Conservation (phyloP, 306 rosid species). For the Trifolium pratense region DNA sequence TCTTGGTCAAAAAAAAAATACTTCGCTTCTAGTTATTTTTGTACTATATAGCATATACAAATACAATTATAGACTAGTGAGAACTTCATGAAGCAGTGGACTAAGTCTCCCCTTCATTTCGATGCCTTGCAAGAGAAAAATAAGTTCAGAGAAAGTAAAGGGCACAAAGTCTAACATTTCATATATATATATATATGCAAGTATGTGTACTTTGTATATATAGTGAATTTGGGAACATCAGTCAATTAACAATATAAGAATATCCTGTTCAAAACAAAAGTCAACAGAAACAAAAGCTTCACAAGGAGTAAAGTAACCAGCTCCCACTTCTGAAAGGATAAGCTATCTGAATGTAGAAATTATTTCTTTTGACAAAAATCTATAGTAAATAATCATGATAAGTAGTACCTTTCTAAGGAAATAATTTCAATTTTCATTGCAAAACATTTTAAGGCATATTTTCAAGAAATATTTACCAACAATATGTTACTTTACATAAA, state of each 20-base stretch:
- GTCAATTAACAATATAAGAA: slow-evolving; percentile 5
- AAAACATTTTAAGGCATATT: slow-evolving; percentile 22
- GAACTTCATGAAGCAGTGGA: slow-evolving; percentile 9
- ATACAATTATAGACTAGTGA: slow-evolving; percentile 2
- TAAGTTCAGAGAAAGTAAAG: not conserved
- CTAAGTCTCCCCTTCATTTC: not conserved
- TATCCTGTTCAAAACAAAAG: slow-evolving; percentile 2
- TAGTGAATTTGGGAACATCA: slow-evolving; percentile 6
- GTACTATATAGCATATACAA: not conserved
- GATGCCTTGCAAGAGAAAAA: not conserved
- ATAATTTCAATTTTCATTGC: slow-evolving; percentile 1
- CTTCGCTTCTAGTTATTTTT: not conserved
- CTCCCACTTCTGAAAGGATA: slow-evolving; percentile 21
- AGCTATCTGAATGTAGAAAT: not conserved
- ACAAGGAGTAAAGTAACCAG: slow-evolving; percentile 7
- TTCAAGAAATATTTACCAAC: slow-evolving; percentile 18
- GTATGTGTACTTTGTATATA: not conserved
- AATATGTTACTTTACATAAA: slow-evolving; percentile 5
- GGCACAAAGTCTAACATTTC: not conserved
- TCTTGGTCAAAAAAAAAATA: not conserved
- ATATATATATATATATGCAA: not conserved
- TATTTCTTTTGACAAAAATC: slow-evolving; percentile 20
- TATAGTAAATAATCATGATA: slow-evolving; percentile 12
- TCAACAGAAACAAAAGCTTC: slow-evolving; percentile 13
- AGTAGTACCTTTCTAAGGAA: not conserved